phyloP scores from a whole-genome alignment of 306 rosid genomes.

The Parietaria judaica region DNA sequence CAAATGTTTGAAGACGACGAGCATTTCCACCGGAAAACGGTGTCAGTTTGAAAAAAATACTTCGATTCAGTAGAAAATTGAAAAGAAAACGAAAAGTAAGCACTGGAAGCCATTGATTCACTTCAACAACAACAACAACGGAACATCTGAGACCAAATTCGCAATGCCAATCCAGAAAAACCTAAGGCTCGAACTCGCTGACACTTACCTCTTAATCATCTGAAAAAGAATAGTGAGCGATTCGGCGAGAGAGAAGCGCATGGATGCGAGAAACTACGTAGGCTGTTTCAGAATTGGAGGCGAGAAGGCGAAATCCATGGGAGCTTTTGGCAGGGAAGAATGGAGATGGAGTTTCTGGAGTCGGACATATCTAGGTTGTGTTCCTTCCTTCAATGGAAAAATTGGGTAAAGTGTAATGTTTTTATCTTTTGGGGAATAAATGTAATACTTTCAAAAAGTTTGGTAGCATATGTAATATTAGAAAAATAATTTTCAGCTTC shows the following conservation, averaged over 20 bases:
- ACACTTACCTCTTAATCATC: not conserved
- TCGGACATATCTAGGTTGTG: too few species aligned
- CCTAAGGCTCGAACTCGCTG: not conserved
- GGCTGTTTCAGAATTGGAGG: not conserved
- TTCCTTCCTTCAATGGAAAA: not conserved
- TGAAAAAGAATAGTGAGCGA: not conserved
- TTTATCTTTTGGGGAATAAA: too few species aligned
- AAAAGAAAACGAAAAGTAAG: not conserved
- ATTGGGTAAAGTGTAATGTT: too few species aligned
- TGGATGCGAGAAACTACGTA: conserved; percentile 15
- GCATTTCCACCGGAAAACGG: not conserved
- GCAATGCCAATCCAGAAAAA: not conserved
- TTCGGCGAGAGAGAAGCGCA: conserved; percentile 1
- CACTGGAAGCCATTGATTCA: too few species aligned
- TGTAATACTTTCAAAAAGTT: too few species aligned
- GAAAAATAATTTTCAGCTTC: too few species aligned
- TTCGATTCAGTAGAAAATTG: not conserved
- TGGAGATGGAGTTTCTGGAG: too few species aligned
- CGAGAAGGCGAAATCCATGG: conserved; percentile 7
- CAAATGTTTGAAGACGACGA: not conserved
- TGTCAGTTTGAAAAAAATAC: not conserved
- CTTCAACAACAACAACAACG: too few species aligned
- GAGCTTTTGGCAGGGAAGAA: not conserved
- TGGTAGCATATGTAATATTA: too few species aligned
- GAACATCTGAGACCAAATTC: too few species aligned